Percentiles rank a stretch among this genome's conserved stretches.
Conservation (phyloP, 352 stramenopile genomes). For the Phytophthora pinifolia region DNA sequence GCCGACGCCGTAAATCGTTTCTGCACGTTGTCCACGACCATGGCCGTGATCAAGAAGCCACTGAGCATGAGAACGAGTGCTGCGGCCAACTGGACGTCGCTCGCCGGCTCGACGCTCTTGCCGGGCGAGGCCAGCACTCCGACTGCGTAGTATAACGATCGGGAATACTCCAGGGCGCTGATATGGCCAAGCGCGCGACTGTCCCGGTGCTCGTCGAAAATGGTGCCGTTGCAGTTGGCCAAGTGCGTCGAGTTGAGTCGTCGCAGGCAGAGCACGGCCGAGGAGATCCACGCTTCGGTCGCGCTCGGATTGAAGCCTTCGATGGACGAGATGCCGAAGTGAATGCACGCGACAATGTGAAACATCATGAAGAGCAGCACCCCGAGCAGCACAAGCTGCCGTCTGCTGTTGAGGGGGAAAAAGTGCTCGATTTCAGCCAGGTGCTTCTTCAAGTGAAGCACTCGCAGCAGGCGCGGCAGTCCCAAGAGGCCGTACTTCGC, state of each 20-base stretch:
- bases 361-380: constrained; percentile 45
- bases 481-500: constrained; percentile 29
- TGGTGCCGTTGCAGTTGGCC: constrained; percentile 9
- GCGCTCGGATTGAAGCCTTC: constrained; percentile 30
- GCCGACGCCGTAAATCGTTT: constrained; percentile 49
- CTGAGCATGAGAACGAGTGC: constrained; percentile 45
- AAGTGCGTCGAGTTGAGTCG: constrained; percentile 18
- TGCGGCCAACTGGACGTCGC: constrained; percentile 30
- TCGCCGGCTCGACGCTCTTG: constrained; percentile 43
- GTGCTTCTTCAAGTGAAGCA: constrained; percentile 29
- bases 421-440: constrained; percentile 44
- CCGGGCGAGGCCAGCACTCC: constrained; percentile 39
- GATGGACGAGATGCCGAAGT: constrained; percentile 33
- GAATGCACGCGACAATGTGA: constrained; percentile 47
- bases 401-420: constrained; percentile 42
- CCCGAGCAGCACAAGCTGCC: constrained; percentile 41
- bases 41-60: constrained; percentile 36
- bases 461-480: constrained; percentile 38
- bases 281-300: constrained; percentile 32
- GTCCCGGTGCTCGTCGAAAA: constrained; percentile 5
- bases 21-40: constrained; percentile 51
- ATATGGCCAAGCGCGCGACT: constrained; percentile 17
- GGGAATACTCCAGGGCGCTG: constrained; percentile 30
- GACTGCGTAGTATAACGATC: constrained; percentile 41
- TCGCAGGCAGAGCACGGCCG: constrained; percentile 19